phyloP scores from a whole-genome alignment of 768 basidiomycete genomes.

The Polyporus arcularius region DNA sequence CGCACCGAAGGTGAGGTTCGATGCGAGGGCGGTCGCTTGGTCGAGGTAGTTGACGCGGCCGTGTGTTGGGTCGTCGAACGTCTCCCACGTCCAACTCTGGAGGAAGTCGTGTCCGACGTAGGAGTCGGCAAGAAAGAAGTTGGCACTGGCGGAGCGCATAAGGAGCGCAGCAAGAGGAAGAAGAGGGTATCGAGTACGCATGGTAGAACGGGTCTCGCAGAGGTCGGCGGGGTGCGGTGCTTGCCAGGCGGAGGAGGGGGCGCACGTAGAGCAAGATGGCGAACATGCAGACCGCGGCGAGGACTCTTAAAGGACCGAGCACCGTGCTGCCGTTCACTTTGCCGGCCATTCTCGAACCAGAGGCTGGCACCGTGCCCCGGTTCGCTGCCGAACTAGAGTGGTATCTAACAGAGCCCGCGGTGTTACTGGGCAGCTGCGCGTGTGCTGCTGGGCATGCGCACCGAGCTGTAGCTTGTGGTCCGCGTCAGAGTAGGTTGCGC shows the following conservation, averaged over 20 bases:
- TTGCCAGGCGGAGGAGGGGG: conserved; percentile 17
- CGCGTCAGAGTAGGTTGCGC: too few relatives aligned
- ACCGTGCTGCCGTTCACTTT: not conserved
- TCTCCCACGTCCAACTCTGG: conserved; percentile 50
- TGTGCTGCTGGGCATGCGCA: too few relatives aligned
- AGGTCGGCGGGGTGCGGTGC: conserved; percentile 19
- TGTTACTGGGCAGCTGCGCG: not conserved
- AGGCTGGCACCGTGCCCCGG: conserved; percentile 15
- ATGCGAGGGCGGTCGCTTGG: conserved; percentile 38
- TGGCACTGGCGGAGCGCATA: conserved; percentile 20
- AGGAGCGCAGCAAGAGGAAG: conserved; percentile 21
- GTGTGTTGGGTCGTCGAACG: conserved; percentile 59
- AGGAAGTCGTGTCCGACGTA: conserved; percentile 46
- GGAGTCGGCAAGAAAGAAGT: conserved; percentile 23
- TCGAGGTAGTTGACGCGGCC: conserved; percentile 65
- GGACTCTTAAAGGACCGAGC: conserved; percentile 4
- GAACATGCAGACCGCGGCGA: conserved; percentile 23
- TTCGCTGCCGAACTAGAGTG: conserved; percentile 3
- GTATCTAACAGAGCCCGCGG: not conserved
- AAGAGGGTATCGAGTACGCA: conserved; percentile 35
- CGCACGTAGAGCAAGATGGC: conserved; percentile 28
- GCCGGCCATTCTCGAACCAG: not conserved
- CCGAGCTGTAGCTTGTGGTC: too few relatives aligned
- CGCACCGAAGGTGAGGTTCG: conserved; percentile 51
- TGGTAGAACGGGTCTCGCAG: conserved; percentile 26